Evolutionary conservation across 805 yeast genomes (phyloP).

Genomic region (Cyberlindnera meyerae): DNA sequence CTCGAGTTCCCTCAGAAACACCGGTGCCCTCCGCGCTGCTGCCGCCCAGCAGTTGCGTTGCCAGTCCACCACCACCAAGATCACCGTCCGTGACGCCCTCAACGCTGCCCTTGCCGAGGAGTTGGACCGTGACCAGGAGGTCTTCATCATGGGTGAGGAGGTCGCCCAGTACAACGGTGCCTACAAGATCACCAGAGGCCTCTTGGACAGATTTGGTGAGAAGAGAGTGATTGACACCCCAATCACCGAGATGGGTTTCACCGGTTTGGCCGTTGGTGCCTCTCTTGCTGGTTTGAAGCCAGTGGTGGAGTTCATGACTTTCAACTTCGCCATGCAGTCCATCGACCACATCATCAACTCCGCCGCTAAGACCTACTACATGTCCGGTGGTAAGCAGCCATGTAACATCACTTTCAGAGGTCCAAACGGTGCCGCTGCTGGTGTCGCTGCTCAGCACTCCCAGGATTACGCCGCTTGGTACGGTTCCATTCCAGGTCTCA

Average conservation of each 20-base stretch:
- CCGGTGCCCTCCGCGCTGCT: constrained; percentile 8
- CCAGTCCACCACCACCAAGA: constrained; percentile 25
- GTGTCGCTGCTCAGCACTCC: constrained; percentile 99
- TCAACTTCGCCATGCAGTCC: constrained; percentile 99
- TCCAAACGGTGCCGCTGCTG: constrained; percentile 99
- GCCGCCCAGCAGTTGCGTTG: constrained; percentile 8
- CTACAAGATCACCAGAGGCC: constrained; percentile 92
- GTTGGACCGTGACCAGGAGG: constrained; percentile 90
- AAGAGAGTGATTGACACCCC: constrained; percentile 83
- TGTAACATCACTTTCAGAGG: constrained; percentile 98
- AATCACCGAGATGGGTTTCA: constrained; percentile 98
- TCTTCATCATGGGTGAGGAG: constrained; percentile 97
- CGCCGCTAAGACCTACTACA: constrained; percentile 97
- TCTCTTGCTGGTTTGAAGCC: constrained; percentile 82
- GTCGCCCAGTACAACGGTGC: constrained; percentile 99
- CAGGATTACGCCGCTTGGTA: constrained; percentile 98
- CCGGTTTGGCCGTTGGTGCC: constrained; percentile 90
- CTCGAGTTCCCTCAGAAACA: constrained; percentile 4
- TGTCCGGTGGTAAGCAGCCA: constrained; percentile 98
- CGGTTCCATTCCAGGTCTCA: constrained; percentile 96
- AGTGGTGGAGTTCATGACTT: constrained; percentile 97
- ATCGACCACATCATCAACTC: constrained; percentile 98
- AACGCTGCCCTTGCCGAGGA: constrained; percentile 96
- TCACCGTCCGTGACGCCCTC: constrained; percentile 96
- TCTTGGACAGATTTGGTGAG: constrained; percentile 77